These are phyloP conservation scores for Auricularia sp. DNA, from an alignment of 768 basidiomycete species.

Conservation along the genomic window DNA sequence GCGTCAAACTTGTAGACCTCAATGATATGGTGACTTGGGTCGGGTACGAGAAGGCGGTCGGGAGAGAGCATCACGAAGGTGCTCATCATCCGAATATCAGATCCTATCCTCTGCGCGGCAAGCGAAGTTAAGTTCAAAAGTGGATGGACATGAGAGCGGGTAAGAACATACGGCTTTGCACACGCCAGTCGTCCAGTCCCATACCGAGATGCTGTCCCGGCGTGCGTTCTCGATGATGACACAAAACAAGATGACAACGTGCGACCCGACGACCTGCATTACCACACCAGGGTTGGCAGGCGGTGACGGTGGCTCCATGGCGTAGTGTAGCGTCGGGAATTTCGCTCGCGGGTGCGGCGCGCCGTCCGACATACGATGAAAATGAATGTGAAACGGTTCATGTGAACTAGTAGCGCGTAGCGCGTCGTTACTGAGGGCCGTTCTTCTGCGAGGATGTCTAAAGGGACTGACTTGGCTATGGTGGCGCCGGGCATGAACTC, in stretches of 20 bases:
- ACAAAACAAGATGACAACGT: background rate
- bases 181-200: background rate
- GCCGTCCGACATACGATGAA: background rate
- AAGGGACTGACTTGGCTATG: background rate
- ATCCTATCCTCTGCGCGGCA: background rate
- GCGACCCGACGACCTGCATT: background rate
- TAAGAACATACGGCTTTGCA: background rate
- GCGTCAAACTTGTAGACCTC: background rate
- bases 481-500: background rate
- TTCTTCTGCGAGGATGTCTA: background rate
- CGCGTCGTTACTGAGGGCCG: background rate
- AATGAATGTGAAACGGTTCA: background rate
- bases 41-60: background rate
- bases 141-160: background rate
- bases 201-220: background rate
- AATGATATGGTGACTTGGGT: background rate
- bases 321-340: background rate
- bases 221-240: background rate
- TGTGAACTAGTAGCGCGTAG: background rate
- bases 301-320: background rate
- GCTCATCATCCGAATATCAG: background rate
- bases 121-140: background rate
- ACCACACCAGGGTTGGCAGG: background rate
- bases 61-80: background rate
- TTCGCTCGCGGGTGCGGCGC: background rate